These are phyloP conservation scores for Trichoderma koningii DNA, from an alignment of 2,329 filamentous ascomycete genomes.

Conservation along the genomic window DNA sequence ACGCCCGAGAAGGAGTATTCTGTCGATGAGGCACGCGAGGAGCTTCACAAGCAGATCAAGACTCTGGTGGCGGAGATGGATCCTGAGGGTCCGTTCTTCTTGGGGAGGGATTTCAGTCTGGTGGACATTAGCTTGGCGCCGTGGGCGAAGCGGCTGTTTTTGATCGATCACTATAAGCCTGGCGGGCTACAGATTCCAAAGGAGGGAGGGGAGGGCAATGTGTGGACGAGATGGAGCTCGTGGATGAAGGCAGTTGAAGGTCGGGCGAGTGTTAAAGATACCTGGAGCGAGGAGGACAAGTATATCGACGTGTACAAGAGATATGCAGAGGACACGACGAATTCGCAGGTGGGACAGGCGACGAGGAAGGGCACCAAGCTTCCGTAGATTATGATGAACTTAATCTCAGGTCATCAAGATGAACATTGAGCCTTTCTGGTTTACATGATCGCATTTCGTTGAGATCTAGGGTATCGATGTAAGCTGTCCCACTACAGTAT, in stretches of 20 bases:
- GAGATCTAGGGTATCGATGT: not conserved
- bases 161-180: constrained; percentile 73
- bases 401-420: too few relatives aligned
- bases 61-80: constrained; percentile 65
- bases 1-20: constrained; percentile 51
- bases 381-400: not conserved
- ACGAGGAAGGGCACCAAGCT: constrained; percentile 64
- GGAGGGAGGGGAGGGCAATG: constrained; percentile 54
- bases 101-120: constrained; percentile 63
- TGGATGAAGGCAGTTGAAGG: constrained; percentile 63
- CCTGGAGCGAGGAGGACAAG: constrained; percentile 66
- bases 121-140: constrained; percentile 73
- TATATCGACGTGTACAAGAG: constrained; percentile 70
- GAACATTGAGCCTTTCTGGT: too few relatives aligned
- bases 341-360: constrained; percentile 62
- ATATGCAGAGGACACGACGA: constrained; percentile 66
- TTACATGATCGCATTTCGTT: too few relatives aligned
- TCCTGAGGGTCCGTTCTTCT: constrained; percentile 61
- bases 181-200: constrained; percentile 53
- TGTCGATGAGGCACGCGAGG: constrained; percentile 56
- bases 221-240: constrained; percentile 65
- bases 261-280: constrained; percentile 65
- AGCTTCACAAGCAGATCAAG: constrained; percentile 61
- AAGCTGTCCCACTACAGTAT: not conserved
- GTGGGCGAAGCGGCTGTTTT: constrained; percentile 71